Conservation (phyloP, 1,284 basidiomycete genomes). For the Blastosporella zonata region DNA sequence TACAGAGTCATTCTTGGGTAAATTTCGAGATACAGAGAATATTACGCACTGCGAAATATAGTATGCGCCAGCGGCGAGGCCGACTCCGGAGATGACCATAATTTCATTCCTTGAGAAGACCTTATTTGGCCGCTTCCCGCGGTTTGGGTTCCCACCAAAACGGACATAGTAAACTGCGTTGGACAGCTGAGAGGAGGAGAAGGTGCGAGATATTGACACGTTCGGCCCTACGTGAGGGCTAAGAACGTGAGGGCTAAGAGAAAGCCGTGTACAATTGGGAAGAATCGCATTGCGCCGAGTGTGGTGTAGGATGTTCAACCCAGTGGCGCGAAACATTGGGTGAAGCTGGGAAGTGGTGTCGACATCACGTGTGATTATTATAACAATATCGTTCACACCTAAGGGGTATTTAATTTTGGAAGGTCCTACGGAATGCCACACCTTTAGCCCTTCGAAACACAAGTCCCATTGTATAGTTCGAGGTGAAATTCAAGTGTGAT, state of each 20-base stretch:
- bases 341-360: background rate
- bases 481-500: too few relatives aligned
- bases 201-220: background rate
- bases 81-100: background rate
- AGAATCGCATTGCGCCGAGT: background rate
- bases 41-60: constrained; percentile 11
- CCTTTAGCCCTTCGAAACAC: too few relatives aligned
- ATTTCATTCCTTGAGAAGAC: background rate
- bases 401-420: too few relatives aligned
- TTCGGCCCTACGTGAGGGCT: background rate
- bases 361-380: too few relatives aligned
- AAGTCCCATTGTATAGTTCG: too few relatives aligned
- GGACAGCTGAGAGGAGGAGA: constrained; percentile 2
- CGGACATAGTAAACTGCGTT: background rate
- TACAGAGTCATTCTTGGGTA: too few relatives aligned
- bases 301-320: background rate
- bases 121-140: background rate
- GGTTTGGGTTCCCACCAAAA: background rate
- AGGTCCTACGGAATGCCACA: too few relatives aligned
- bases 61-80: background rate
- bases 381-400: too few relatives aligned
- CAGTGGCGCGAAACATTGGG: constrained; percentile 7
- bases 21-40: background rate
- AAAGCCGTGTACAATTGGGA: background rate
- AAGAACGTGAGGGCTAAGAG: background rate